Percentiles rank a stretch among this genome's conserved stretches.
phyloP scores from a whole-genome alignment of 352 stramenopile species.

The Hyaloperonospora brassicae region DNA sequence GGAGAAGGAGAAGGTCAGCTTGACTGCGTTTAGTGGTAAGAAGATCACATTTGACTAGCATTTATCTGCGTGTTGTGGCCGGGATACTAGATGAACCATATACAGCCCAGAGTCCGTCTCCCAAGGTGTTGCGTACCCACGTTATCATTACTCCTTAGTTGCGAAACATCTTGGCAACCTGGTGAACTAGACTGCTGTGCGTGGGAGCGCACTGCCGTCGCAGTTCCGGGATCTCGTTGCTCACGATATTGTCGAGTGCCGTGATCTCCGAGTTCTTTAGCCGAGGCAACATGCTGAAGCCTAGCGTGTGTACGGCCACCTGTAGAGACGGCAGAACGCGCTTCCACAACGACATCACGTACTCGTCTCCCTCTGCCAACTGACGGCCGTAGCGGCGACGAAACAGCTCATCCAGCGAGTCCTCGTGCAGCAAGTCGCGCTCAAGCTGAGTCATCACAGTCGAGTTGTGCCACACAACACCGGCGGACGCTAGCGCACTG shows the following conservation, averaged over 20 bases:
- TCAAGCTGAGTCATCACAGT: constrained; percentile 82
- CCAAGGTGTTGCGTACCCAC: background rate
- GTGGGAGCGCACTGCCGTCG: constrained; percentile 76
- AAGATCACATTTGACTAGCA: constrained; percentile 71
- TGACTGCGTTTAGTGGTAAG: constrained; percentile 66
- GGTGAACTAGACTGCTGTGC: constrained; percentile 76
- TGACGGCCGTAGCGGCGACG: constrained; percentile 90
- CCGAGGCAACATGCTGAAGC: constrained; percentile 79
- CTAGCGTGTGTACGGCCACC: constrained; percentile 80
- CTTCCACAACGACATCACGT: constrained; percentile 91
- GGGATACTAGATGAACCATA: constrained; percentile 10
- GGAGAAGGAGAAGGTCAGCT: constrained; percentile 67
- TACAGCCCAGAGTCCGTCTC: too few species aligned
- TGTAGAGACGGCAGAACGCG: constrained; percentile 80
- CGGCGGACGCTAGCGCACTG: constrained; percentile 69
- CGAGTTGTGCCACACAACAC: constrained; percentile 87
- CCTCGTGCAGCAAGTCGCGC: constrained; percentile 75
- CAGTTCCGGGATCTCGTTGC: constrained; percentile 83
- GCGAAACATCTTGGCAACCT: constrained; percentile 81
- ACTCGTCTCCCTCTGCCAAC: constrained; percentile 96
- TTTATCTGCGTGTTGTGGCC: constrained; percentile 12
- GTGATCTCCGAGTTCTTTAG: constrained; percentile 76
- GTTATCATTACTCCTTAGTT: constrained; percentile 21
- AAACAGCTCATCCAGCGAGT: constrained; percentile 89
- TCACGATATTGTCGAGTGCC: constrained; percentile 85